Evolutionary conservation across 1,284 basidiomycete genomes (phyloP), one percentile per base, ranked within the genome.

Genomic region (Puccinia polysora): DNA sequence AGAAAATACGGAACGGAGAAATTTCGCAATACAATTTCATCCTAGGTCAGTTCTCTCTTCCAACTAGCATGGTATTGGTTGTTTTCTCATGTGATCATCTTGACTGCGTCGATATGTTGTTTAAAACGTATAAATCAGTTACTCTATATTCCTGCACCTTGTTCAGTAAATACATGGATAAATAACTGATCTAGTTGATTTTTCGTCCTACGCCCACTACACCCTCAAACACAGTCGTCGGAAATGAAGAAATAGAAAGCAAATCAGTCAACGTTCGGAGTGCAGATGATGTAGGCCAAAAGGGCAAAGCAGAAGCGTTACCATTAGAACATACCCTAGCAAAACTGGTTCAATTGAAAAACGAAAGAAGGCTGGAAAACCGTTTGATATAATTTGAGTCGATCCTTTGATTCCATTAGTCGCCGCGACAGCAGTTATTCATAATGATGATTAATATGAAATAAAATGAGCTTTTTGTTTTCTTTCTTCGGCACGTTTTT

Each of bases 1-100:
- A 98, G 86, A 98, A 97, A 85, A 91, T 98, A 78, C 85, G 91
- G 34, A 94, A 92, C 78, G 91, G 90, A 94, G 81, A 78, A 72
- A 86, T 92, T 75, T 88, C 90, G 32, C 91, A 94, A 79, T 96
- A 96, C 83, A 98, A 97, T 83, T 97, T 97, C 80, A 91, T 97
- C 77, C 85, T 97, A 75, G 92, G 91, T 93, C 75, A 74, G 88
- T 73, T n/a, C 58, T 25, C 1, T 40, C 38, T n/a, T 36, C 12
- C 15, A 5, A 30, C n/a, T 53, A 5, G 7, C 34, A 2, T 4
- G 7, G 5, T 23, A 18, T 18, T 28, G 23, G 30, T n/a, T 30
- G 34, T 65, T 69, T 55, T 73, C 52, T 36, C 25, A 15, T 5
- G 23, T 10, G n/a, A 25, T 23, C 18, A 12, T 25, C 20, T 30